Percentiles rank a stretch among this genome's conserved stretches.
phyloP scores from a whole-genome alignment of 2,329 filamentous ascomycete species.

The Monilinia fructigena region DNA sequence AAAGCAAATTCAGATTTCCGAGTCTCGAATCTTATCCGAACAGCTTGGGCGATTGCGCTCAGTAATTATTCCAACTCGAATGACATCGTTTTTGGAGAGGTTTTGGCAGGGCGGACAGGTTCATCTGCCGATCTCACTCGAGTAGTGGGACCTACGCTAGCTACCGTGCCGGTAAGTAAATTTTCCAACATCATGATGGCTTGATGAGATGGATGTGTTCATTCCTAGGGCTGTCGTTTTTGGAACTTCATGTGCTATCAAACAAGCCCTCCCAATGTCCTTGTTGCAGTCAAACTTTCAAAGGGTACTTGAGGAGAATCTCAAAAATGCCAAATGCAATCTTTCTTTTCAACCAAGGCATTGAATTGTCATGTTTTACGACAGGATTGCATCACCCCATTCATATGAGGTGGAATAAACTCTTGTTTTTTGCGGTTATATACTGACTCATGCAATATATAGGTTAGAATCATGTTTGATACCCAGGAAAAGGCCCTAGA shows the following conservation, averaged over 20 bases:
- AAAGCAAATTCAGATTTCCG: constrained; percentile 24
- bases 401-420: background rate
- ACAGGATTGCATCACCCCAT: background rate
- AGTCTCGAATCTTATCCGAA: constrained; percentile 30
- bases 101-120: constrained; percentile 45
- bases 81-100: constrained; percentile 47
- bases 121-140: constrained; percentile 43
- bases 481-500: background rate
- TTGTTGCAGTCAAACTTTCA: background rate
- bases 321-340: background rate
- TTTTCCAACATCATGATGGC: constrained; percentile 30
- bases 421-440: background rate
- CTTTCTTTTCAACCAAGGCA: background rate
- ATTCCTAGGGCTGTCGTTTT: background rate
- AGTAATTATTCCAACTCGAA: constrained; percentile 43
- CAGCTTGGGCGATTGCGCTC: constrained; percentile 45
- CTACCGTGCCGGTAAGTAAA: constrained; percentile 46
- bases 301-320: background rate
- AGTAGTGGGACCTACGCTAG: constrained; percentile 45
- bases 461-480: constrained; percentile 12
- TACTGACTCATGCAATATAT: background rate
- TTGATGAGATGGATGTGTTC: background rate
- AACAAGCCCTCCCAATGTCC: background rate
- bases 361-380: background rate
- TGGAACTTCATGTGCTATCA: background rate